Evolutionary conservation across 2,329 filamentous ascomycete species (phyloP).

Genomic region (Alternaria gaisen): DNA sequence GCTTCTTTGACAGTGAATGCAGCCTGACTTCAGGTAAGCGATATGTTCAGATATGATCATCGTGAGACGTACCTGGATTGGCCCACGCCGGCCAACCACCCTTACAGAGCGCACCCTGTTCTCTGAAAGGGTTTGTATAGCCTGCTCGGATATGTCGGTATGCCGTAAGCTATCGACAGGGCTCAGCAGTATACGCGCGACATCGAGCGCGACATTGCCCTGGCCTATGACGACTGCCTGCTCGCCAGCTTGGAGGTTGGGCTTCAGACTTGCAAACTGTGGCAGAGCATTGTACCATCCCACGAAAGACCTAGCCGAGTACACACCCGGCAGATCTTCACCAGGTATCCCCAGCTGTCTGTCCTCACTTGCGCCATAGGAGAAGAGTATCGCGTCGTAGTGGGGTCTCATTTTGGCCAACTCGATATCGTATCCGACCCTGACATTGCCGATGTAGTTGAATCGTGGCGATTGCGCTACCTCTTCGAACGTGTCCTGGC

Average conservation of each 20-base stretch:
- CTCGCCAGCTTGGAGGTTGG: conserved; percentile 77
- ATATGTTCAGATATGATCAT: not conserved
- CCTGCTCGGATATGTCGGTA: conserved; percentile 90
- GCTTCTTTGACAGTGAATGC: conserved; percentile 96
- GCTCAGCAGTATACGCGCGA: conserved; percentile 85
- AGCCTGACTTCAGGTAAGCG: conserved; percentile 62
- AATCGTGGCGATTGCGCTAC: conserved; percentile 84
- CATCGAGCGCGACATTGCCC: conserved; percentile 94
- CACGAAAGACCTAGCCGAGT: conserved; percentile 91
- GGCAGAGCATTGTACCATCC: conserved; percentile 99
- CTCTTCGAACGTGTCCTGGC: conserved; percentile 90
- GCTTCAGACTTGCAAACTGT: conserved; percentile 76
- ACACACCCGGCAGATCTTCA: conserved; percentile 78
- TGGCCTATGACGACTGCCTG: conserved; percentile 91
- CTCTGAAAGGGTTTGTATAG: conserved; percentile 74
- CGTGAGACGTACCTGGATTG: conserved; percentile 72
- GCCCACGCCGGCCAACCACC: conserved; percentile 88
- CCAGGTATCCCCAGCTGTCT: conserved; percentile 80
- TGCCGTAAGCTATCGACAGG: conserved; percentile 75
- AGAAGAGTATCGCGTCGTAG: conserved; percentile 91
- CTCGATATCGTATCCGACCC: conserved; percentile 75
- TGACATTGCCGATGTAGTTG: conserved; percentile 89
- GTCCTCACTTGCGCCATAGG: conserved; percentile 91
- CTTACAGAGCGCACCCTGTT: conserved; percentile 82
- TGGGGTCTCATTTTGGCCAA: conserved; percentile 75